A percentile compares a stretch with the other conserved stretches of the same genome.
These are phyloP conservation scores for Lactarius hengduanensis DNA, from an alignment of 768 basidiomycete species.

Conservation along the genomic window DNA sequence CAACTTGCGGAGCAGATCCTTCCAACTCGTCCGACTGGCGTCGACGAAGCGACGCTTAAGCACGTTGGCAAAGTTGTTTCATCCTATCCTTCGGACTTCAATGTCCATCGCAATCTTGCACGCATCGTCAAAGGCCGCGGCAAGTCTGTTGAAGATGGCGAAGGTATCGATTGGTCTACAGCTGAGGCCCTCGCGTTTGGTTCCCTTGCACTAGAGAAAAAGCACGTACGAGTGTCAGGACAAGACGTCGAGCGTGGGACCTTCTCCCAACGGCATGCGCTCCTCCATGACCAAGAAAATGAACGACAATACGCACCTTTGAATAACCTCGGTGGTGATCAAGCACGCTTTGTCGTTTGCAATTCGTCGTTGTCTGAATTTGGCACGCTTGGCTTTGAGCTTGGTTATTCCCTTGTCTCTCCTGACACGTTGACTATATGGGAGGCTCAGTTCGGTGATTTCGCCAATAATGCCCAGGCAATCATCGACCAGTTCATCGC, in stretches of 20 bases:
- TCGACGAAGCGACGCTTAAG: constrained; percentile 71
- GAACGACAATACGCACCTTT: constrained; percentile 89
- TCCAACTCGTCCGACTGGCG: constrained; percentile 86
- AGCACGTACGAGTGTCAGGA: constrained; percentile 92
- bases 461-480: constrained; percentile 95
- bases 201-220: constrained; percentile 86
- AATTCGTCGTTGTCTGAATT: constrained; percentile 97
- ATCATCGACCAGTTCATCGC: constrained; percentile 99
- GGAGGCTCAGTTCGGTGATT: constrained; percentile 99
- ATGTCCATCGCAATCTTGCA: constrained; percentile 87
- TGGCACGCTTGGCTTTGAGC: constrained; percentile 93
- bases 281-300: constrained; percentile 93
- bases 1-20: constrained; percentile 90
- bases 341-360: constrained; percentile 92
- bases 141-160: constrained; percentile 88
- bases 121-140: constrained; percentile 87
- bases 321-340: constrained; percentile 81
- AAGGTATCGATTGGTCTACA: constrained; percentile 96
- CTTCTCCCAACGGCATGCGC: constrained; percentile 97
- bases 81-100: constrained; percentile 80
- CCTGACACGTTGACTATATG: constrained; percentile 91
- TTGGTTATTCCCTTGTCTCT: constrained; percentile 97
- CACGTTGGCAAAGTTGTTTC: constrained; percentile 87
- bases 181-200: constrained; percentile 98
- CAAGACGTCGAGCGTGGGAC: constrained; percentile 99